Percentiles rank a stretch among this genome's conserved stretches.
Conservation (phyloP, 441 rosid genomes). For the Geranium incanum region DNA sequence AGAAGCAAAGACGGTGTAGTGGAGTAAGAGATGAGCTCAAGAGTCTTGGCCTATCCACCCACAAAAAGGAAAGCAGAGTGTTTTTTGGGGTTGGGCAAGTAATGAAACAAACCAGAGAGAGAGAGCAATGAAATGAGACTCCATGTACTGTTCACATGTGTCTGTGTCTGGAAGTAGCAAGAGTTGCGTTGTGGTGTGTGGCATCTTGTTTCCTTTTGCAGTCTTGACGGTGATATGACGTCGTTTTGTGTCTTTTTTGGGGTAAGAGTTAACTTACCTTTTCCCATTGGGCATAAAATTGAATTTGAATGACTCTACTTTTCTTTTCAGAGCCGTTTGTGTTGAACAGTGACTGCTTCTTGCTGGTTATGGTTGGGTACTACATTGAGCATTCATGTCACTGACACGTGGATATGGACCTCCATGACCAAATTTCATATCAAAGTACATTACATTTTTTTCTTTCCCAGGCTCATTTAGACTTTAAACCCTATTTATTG, state of each 20-base stretch:
- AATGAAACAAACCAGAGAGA: neutral
- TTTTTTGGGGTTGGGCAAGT: neutral
- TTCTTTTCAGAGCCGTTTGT: too few relatives aligned
- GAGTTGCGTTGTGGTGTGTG: neutral
- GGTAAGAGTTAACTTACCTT: neutral
- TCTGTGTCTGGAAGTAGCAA: neutral
- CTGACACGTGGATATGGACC: too few relatives aligned
- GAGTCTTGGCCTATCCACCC: neutral
- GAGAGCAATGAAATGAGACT: neutral
- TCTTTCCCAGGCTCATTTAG: too few relatives aligned
- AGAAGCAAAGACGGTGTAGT: neutral
- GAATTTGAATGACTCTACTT: neutral
- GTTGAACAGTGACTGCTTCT: neutral
- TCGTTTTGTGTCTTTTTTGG: neutral
- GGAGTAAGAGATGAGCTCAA: neutral
- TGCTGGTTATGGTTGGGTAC: neutral
- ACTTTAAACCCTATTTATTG: too few relatives aligned
- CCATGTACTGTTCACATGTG: neutral
- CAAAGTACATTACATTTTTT: too few relatives aligned
- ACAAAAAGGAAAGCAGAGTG: neutral
- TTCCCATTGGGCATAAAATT: neutral
- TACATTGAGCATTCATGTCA: too few relatives aligned
- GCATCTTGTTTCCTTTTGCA: neutral
- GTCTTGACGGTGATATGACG: neutral
- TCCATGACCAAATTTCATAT: too few relatives aligned